A percentile compares a stretch with the other conserved stretches of the same genome.
Conservation (phyloP, 2,329 filamentous ascomycete species). For the Diaporthe helianthi region DNA sequence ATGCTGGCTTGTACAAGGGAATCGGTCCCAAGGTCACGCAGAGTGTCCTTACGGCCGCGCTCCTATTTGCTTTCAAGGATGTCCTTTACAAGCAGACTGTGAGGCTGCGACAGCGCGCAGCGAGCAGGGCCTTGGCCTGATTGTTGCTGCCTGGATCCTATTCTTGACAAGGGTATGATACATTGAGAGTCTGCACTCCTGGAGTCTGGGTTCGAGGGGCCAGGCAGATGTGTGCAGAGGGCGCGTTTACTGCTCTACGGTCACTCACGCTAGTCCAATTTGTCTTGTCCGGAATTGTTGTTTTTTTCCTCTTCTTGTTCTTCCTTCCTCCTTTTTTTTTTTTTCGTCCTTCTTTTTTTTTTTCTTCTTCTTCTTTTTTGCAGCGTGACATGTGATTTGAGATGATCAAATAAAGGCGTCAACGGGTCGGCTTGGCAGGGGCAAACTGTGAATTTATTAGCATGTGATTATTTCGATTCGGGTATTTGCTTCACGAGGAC, state of each 20-base stretch:
- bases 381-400: constrained; percentile 5
- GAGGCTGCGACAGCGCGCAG: constrained; percentile 61
- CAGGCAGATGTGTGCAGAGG: not conserved
- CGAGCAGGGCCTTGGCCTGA: constrained; percentile 45
- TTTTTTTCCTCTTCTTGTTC: too few relatives aligned
- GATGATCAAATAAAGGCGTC: not conserved
- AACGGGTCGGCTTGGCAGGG: constrained; percentile 17
- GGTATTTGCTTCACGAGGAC: constrained; percentile 2
- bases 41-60: constrained; percentile 93
- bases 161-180: not conserved
- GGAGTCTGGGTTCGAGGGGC: not conserved
- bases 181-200: not conserved
- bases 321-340: too few relatives aligned
- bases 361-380: too few relatives aligned
- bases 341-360: too few relatives aligned
- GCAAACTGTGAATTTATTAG: not conserved
- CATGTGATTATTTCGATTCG: constrained; percentile 16
- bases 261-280: not conserved
- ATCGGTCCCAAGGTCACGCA: constrained; percentile 97
- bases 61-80: constrained; percentile 98
- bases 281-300: too few relatives aligned
- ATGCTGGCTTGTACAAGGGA: constrained; percentile 88
- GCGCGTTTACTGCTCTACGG: not conserved
- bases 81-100: constrained; percentile 86
- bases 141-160: not conserved